A percentile compares a stretch with the other conserved stretches of the same genome.
phyloP scores from a whole-genome alignment of 2,329 filamentous ascomycete genomes.

The Verticillium zaregamsianum region DNA sequence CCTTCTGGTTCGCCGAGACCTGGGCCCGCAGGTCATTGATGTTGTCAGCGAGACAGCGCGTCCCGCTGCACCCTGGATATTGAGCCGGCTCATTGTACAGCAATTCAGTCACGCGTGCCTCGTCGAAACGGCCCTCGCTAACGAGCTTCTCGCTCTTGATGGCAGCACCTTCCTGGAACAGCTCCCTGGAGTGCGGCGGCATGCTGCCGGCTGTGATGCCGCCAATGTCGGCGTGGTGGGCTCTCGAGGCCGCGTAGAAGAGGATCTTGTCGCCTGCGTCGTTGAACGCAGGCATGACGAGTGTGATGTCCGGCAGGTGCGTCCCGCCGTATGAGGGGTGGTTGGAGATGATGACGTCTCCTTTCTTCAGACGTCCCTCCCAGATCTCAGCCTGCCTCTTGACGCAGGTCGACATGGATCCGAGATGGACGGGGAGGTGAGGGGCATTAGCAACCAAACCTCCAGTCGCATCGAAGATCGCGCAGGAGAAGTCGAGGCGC shows the following conservation, averaged over 20 bases:
- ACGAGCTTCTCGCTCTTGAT: slow-evolving; percentile 68
- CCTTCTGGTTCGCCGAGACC: slow-evolving; percentile 80
- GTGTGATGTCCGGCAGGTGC: slow-evolving; percentile 77
- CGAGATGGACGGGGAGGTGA: slow-evolving; percentile 75
- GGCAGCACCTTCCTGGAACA: slow-evolving; percentile 59
- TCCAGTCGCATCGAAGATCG: slow-evolving; percentile 71
- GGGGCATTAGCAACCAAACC: slow-evolving; percentile 76
- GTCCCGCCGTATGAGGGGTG: slow-evolving; percentile 82
- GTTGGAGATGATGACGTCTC: slow-evolving; percentile 79
- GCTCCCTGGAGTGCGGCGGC: slow-evolving; percentile 67
- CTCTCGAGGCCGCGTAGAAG: slow-evolving; percentile 77
- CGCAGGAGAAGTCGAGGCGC: slow-evolving; percentile 77
- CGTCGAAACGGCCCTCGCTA: slow-evolving; percentile 72
- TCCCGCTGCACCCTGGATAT: slow-evolving; percentile 73
- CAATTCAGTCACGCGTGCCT: slow-evolving; percentile 68
- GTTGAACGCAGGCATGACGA: slow-evolving; percentile 75
- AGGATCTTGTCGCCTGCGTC: slow-evolving; percentile 62
- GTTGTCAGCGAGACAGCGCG: slow-evolving; percentile 74
- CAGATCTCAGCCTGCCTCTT: slow-evolving; percentile 74
- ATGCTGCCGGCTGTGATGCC: slow-evolving; percentile 78
- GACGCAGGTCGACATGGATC: slow-evolving; percentile 80
- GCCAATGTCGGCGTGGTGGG: slow-evolving; percentile 82
- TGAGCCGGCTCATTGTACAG: slow-evolving; percentile 70
- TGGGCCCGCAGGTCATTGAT: slow-evolving; percentile 81
- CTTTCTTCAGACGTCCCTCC: slow-evolving; percentile 70